Evolutionary conservation across 208 protist species (phyloP), one percentile per base, ranked within the genome.

Genomic region (Strigomonas culicis): DNA sequence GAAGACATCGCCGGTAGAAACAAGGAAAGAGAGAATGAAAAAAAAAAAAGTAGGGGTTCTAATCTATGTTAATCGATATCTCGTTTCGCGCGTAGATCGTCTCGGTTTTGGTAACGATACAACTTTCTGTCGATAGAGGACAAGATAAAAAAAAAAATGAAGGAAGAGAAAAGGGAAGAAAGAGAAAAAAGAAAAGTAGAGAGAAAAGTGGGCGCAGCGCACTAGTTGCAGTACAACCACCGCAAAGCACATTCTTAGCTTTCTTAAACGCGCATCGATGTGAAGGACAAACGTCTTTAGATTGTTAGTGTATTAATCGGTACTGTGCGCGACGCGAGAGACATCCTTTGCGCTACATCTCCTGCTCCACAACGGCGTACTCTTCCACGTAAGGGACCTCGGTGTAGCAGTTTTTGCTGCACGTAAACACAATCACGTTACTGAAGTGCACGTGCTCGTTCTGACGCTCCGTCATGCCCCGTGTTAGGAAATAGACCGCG

Each of bases 371-470:
- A 17, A 92, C 66, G 13, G 74, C 76, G 50, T 89, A 79, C 71
- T 96, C 87, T 4, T 56, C 47, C 21, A 75, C 50, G 66, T 96
- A 96, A 0, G 84, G 59, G n/a, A 46, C 49, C 27, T 24, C 39
- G 53, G 80, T 78, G 58, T 87, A 82, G 75, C 85, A 96, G 68
- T 90, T 75, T 17, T 51, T 65, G 44, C 72, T 77, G 68, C 90
- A 96, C 21, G 90, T 94, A 56, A 83, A 93, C 19, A 93, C 74
- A 19, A 87, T 59, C 30, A 96, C 67, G 64, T 91, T 94, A 50
- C 83, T 84, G 68, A 96, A 96, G 65, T 93, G 86, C 50, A 96
- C 34, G 25, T 60, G 41, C 8, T 77, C 59, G 52, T 92, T 87
- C 31, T 85, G 74, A 17, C 65, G 67, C 57, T 88, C 87, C 2